Evolutionary conservation across 1,139 yeast species (phyloP).

Genomic region (Saccharomyces hybrid): DNA sequence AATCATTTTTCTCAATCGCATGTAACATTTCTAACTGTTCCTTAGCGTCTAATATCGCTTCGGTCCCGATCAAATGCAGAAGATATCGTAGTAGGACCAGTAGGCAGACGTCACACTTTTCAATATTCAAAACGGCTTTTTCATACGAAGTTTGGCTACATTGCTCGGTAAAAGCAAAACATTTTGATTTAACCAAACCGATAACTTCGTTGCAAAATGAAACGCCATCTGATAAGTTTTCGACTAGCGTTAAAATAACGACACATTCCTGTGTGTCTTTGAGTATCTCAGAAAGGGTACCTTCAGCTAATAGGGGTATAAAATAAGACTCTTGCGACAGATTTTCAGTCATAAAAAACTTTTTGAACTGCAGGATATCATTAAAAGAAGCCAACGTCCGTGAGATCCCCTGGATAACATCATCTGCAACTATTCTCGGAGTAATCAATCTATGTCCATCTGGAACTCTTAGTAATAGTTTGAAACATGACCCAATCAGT

Average conservation of each 20-base stretch:
- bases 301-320: constrained; percentile 20
- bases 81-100: constrained; percentile 9
- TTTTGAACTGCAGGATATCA: constrained; percentile 15
- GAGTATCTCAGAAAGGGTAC: constrained; percentile 10
- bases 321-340: constrained; percentile 11
- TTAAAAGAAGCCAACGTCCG: constrained; percentile 11
- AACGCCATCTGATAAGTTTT: constrained; percentile 9
- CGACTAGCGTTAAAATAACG: constrained; percentile 4
- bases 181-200: constrained; percentile 5
- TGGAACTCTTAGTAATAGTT: constrained; percentile 17
- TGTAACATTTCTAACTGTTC: neutral
- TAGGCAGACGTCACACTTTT: constrained; percentile 15
- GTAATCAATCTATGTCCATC: constrained; percentile 12
- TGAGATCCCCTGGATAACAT: constrained; percentile 12
- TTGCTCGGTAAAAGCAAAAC: neutral
- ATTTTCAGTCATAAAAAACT: constrained; percentile 18
- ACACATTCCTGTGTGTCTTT: constrained; percentile 1
- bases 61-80: neutral
- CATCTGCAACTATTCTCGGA: constrained; percentile 13
- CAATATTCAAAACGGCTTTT: constrained; percentile 6
- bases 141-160: neutral
- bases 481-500: constrained; percentile 17
- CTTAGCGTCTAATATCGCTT: neutral
- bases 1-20: neutral
- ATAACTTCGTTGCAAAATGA: constrained; percentile 9